Percentiles rank a stretch among this genome's conserved stretches.
These are phyloP conservation scores for Magnusiomyces ingens DNA, from an alignment of 1,139 yeast genomes.

Conservation along the genomic window DNA sequence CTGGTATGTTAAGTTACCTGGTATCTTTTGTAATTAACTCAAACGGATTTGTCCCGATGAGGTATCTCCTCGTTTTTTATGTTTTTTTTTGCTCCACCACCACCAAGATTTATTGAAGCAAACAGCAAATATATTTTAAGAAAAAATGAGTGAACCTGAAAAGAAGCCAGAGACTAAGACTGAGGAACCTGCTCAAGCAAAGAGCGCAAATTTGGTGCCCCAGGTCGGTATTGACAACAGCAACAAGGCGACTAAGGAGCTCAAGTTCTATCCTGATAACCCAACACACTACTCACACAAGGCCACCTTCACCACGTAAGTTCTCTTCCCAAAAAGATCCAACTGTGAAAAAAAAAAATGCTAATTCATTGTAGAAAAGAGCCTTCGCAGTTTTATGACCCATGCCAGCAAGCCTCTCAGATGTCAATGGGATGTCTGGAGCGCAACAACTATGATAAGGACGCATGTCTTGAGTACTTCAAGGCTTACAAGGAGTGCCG, in stretches of 20 bases:
- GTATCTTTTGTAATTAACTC: too few species aligned
- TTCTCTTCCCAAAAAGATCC: not conserved
- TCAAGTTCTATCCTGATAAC: constrained; percentile 73
- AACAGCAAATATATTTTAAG: too few species aligned
- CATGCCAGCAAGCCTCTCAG: constrained; percentile 82
- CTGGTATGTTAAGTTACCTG: too few species aligned
- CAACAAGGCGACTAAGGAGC: not conserved
- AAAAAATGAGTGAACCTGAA: too few species aligned
- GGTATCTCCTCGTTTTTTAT: too few species aligned
- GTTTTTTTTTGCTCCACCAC: too few species aligned
- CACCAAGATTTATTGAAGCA: too few species aligned
- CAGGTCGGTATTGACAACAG: constrained; percentile 2
- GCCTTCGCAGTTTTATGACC: constrained; percentile 82
- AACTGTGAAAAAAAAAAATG: constrained; percentile 6
- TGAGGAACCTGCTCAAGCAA: too few species aligned
- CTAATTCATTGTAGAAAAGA: constrained; percentile 41
- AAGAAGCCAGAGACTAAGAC: too few species aligned
- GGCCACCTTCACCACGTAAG: constrained; percentile 44
- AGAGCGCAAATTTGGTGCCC: not conserved
- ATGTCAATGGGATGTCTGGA: constrained; percentile 82
- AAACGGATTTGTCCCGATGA: too few species aligned
- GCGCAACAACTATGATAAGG: constrained; percentile 65
- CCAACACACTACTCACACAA: constrained; percentile 59
- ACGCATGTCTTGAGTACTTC: constrained; percentile 76
- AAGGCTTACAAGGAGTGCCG: constrained; percentile 91